phyloP scores from a whole-genome alignment of 2,329 filamentous ascomycete species.

The Dactylellina cionopaga region DNA sequence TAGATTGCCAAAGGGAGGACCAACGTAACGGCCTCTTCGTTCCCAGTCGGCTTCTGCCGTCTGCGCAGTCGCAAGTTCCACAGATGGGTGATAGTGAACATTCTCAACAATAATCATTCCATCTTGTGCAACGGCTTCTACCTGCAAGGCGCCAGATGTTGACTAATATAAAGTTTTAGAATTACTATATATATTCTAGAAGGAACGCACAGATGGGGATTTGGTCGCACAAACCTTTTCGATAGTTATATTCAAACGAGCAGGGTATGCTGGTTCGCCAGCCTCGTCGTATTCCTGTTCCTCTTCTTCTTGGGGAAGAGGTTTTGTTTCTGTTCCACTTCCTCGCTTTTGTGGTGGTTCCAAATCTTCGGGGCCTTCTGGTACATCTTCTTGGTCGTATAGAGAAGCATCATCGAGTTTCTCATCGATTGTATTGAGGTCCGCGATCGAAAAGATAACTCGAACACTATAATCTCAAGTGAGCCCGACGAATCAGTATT shows the following conservation, averaged over 20 bases:
- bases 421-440: slow-evolving; percentile 75
- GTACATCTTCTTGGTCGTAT: slow-evolving; percentile 61
- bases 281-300: slow-evolving; percentile 66
- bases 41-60: slow-evolving; percentile 80
- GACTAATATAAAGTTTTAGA: slow-evolving; percentile 8
- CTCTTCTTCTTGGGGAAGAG: slow-evolving; percentile 70
- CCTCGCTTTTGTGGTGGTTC: slow-evolving; percentile 64
- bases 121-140: slow-evolving; percentile 87
- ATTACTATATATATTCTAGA: neutral
- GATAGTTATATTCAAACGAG: slow-evolving; percentile 83
- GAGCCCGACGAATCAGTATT: slow-evolving; percentile 9
- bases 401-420: slow-evolving; percentile 68
- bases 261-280: slow-evolving; percentile 74
- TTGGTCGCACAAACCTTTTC: slow-evolving; percentile 70
- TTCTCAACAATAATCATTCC: slow-evolving; percentile 88
- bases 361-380: slow-evolving; percentile 61
- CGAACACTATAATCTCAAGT: slow-evolving; percentile 69
- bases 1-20: slow-evolving; percentile 90
- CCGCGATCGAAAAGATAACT: slow-evolving; percentile 84
- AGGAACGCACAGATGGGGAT: neutral
- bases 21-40: slow-evolving; percentile 82
- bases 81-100: slow-evolving; percentile 84
- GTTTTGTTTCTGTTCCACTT: slow-evolving; percentile 67
- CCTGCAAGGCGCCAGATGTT: slow-evolving; percentile 79
- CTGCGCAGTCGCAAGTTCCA: slow-evolving; percentile 78